A percentile compares a stretch with the other conserved stretches of the same genome.
phyloP scores from a whole-genome alignment of 192 early-diverging fungal species.

The Backusella liffmaniae region DNA sequence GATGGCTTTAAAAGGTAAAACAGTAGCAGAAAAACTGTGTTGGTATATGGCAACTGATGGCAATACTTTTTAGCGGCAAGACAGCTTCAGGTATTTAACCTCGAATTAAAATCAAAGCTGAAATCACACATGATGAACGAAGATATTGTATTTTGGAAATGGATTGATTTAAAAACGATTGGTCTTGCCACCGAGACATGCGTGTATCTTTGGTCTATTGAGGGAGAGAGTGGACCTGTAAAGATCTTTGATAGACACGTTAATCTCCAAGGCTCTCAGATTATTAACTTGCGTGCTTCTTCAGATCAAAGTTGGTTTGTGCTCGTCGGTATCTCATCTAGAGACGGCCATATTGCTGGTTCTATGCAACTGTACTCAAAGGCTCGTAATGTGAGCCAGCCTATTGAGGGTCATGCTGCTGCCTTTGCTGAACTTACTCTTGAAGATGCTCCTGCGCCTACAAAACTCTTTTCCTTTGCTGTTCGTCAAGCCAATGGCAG shows the following conservation, averaged over 20 bases:
- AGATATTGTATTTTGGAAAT: constrained; percentile 94
- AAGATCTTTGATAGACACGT: constrained; percentile 95
- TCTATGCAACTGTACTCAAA: constrained; percentile 97
- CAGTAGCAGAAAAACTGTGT: not conserved
- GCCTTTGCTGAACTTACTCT: constrained; percentile 90
- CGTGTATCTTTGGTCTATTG: constrained; percentile 97
- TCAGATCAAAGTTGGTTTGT: constrained; percentile 93
- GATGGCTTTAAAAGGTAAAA: constrained; percentile 91
- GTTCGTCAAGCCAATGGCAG: constrained; percentile 70
- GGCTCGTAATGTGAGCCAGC: constrained; percentile 89
- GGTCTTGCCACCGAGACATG: constrained; percentile 85
- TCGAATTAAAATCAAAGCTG: constrained; percentile 94
- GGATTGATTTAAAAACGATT: constrained; percentile 83
- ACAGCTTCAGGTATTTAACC: constrained; percentile 96
- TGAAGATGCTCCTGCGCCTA: constrained; percentile 71
- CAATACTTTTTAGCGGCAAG: constrained; percentile 57
- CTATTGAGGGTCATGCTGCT: constrained; percentile 95
- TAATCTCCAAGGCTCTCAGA: constrained; percentile 81
- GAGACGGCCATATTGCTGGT: constrained; percentile 88
- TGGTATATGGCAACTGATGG: not conserved
- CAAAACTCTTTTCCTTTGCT: constrained; percentile 93
- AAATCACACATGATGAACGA: constrained; percentile 92
- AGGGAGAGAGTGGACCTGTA: constrained; percentile 80
- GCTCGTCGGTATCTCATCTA: constrained; percentile 93
- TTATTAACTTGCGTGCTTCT: constrained; percentile 95